A percentile compares a stretch with the other conserved stretches of the same genome.
These are phyloP conservation scores for Diaporthe helianthi DNA, from an alignment of 2,329 filamentous ascomycete species.

Conservation along the genomic window DNA sequence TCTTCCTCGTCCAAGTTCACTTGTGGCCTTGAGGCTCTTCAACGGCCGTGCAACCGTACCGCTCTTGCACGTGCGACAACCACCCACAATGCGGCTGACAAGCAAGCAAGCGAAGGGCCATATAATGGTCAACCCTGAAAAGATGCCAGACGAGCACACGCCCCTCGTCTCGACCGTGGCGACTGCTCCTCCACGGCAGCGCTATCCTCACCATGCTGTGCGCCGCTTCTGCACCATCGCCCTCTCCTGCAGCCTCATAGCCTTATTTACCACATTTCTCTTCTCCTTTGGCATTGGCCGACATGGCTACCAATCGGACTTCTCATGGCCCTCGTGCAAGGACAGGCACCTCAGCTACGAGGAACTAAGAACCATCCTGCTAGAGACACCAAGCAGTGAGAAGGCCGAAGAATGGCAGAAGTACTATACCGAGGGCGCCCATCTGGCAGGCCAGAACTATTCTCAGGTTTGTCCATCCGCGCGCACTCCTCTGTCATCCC, in stretches of 20 bases:
- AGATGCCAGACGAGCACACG: slow-evolving; percentile 63
- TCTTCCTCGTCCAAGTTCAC: neutral
- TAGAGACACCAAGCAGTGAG: slow-evolving; percentile 63
- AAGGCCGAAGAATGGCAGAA: slow-evolving; percentile 74
- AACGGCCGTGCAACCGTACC: slow-evolving; percentile 2
- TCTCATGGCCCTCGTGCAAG: slow-evolving; percentile 41
- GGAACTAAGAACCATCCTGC: slow-evolving; percentile 62
- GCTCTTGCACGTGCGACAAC: neutral
- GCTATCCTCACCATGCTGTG: slow-evolving; percentile 66
- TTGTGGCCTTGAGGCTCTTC: slow-evolving; percentile 1
- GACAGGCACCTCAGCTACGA: slow-evolving; percentile 50
- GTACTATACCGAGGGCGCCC: slow-evolving; percentile 79
- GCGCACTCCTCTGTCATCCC: neutral
- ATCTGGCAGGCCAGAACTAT: slow-evolving; percentile 79
- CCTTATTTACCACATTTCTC: slow-evolving; percentile 57
- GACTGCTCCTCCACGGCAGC: slow-evolving; percentile 57
- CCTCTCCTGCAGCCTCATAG: slow-evolving; percentile 60
- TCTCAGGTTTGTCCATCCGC: slow-evolving; percentile 60
- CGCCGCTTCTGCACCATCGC: slow-evolving; percentile 72
- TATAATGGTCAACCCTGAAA: slow-evolving; percentile 38
- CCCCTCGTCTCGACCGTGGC: slow-evolving; percentile 71
- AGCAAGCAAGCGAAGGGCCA: slow-evolving; percentile 20
- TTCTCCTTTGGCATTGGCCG: slow-evolving; percentile 47
- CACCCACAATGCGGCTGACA: slow-evolving; percentile 21
- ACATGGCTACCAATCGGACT: slow-evolving; percentile 41